phyloP scores from a whole-genome alignment of 129 eudicot species.

The Chrysanthemum makinoi region DNA sequence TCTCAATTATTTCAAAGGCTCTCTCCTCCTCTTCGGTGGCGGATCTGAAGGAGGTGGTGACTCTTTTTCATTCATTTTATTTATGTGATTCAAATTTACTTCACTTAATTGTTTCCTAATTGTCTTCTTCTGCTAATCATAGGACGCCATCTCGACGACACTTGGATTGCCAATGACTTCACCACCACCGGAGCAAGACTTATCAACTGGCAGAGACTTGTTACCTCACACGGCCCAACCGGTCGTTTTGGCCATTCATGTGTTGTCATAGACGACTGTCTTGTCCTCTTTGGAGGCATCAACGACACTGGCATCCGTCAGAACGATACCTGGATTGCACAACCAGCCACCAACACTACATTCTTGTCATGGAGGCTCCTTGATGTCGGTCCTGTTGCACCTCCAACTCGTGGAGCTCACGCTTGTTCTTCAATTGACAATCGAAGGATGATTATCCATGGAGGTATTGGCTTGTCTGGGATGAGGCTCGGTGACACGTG shows the following conservation, averaged over 20 bases:
- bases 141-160: slow-evolving; percentile 95
- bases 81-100: too few relatives aligned
- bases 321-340: slow-evolving; percentile 90
- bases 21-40: slow-evolving; percentile 85
- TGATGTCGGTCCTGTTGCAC: slow-evolving; percentile 55
- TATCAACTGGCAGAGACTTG: slow-evolving; percentile 60
- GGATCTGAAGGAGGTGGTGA: slow-evolving; percentile 99
- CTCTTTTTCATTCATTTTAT: too few relatives aligned
- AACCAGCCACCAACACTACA: slow-evolving; percentile 23
- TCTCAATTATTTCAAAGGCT: slow-evolving; percentile 65
- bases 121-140: too few relatives aligned
- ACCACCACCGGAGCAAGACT: slow-evolving; percentile 29
- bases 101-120: too few relatives aligned
- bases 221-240: slow-evolving; percentile 58
- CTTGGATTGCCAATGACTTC: slow-evolving; percentile 74
- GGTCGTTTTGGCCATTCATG: slow-evolving; percentile 97
- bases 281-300: slow-evolving; percentile 93
- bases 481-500: slow-evolving; percentile 82
- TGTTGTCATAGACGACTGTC: slow-evolving; percentile 54
- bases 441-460: slow-evolving; percentile 73
- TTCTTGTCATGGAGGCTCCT: slow-evolving; percentile 78
- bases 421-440: slow-evolving; percentile 67
- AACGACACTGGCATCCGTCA: slow-evolving; percentile 88
- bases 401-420: slow-evolving; percentile 97
- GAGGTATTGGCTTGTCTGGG: slow-evolving; percentile 88